These are phyloP conservation scores for Xylaria sp. DNA, from an alignment of 2,329 filamentous ascomycete genomes.

Conservation along the genomic window DNA sequence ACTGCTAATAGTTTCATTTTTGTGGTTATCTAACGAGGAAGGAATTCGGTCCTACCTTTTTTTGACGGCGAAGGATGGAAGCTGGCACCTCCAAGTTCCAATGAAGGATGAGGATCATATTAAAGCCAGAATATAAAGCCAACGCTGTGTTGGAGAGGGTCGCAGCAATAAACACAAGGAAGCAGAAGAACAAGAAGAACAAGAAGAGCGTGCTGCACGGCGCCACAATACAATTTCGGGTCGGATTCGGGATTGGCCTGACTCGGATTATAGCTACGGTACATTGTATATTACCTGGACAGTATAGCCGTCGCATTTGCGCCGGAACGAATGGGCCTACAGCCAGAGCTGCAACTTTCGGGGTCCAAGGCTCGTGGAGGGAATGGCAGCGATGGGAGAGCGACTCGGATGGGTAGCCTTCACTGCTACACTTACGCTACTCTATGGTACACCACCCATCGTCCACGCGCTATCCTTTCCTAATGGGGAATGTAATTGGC, in stretches of 20 bases:
- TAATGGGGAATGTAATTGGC: slow-evolving; percentile 22
- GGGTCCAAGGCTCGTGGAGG: not conserved
- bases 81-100: slow-evolving; percentile 4
- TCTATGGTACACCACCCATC: not conserved
- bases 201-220: slow-evolving; percentile 4
- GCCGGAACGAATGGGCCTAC: slow-evolving; percentile 28
- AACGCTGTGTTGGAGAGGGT: not conserved
- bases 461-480: slow-evolving; percentile 11
- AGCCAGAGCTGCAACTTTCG: slow-evolving; percentile 14
- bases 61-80: not conserved
- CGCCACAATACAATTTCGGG: slow-evolving; percentile 14
- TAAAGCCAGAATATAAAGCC: not conserved
- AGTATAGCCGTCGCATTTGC: slow-evolving; percentile 1
- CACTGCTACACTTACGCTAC: not conserved
- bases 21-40: not conserved
- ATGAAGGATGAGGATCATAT: slow-evolving; percentile 6
- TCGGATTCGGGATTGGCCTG: not conserved
- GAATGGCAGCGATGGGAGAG: no score
- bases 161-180: not conserved
- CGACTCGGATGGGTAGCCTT: no score
- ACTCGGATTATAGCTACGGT: not conserved
- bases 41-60: not conserved
- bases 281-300: not conserved
- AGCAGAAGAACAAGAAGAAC: not conserved
- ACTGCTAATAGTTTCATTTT: not conserved